Base-by-base conservation (phyloP, 2,329 filamentous ascomycete species). In the Herpotrichia juniperi region DNA sequence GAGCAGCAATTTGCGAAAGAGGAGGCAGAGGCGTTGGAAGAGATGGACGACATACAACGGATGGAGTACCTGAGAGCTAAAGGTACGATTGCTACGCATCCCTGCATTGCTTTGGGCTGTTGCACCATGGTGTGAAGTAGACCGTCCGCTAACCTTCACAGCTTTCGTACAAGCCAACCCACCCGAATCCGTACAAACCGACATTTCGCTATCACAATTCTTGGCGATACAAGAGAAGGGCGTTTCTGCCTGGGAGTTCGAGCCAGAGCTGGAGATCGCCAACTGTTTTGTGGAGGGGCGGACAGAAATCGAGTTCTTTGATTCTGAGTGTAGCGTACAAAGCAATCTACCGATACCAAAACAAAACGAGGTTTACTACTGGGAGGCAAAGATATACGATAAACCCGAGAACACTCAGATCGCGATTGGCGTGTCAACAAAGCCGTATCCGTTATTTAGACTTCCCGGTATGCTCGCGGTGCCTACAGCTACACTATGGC, bases 201-300 rank as follows among this genome's bases (percentile, higher is more conserved):
- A 99, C 71, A 99, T 99, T 59, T 97, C 94, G 19, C 79, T 99
- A 58, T 97, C 94, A 30, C 94, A 99, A 73, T 97, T 96, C 73
- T 83, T 99, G 53, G 94, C 94, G 35, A 99, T 99, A 61, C 94
- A 99, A 78, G 94, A 99, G 79, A 99, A 99, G 75, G 94, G 94
- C 45, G 93, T 99, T n/a, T 96, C 94, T 4, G 94, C 94, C 6
- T 99, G 94, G 94, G 94, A 99, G 74, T 99, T 99, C 68, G 94
- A 97, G 74, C 94, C 94, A n/a, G 94, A 99, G 74, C 79, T 97
- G 30, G 94, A 99, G 76, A 97, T 97, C 62, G 94, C 94, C 62
- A 97, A 97, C 76, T 99, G 94, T 75, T 99, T 99, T 71, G 94
- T 99, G 58, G 93, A 99, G 76, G 93, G 80, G 34, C 86, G 94